These are phyloP conservation scores for Agrocybe praecox DNA, from an alignment of 768 basidiomycete species.

Conservation along the genomic window DNA sequence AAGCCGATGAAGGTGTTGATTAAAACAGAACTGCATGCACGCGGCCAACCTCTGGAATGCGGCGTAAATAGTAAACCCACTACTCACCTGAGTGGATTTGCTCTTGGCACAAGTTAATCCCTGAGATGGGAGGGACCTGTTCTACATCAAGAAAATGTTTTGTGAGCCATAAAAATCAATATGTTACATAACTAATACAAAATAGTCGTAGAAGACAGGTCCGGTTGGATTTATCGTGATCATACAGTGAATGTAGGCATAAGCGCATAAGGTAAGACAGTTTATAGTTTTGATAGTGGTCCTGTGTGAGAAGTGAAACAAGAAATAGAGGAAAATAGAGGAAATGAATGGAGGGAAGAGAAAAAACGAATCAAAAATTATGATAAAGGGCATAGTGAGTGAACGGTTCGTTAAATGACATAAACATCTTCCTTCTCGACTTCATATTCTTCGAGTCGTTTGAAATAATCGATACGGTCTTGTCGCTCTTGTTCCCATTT, in stretches of 20 bases:
- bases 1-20: too few species aligned
- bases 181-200: neutral
- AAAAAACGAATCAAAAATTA: neutral
- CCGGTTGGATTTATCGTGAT: neutral
- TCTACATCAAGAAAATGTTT: too few species aligned
- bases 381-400: neutral
- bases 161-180: neutral
- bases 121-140: too few species aligned
- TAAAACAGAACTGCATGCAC: too few species aligned
- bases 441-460: constrained; percentile 50
- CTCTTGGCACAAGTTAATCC: too few species aligned
- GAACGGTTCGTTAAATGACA: constrained; percentile 41
- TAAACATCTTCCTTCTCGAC: constrained; percentile 62
- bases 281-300: constrained; percentile 5
- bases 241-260: neutral
- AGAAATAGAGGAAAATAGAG: constrained; percentile 1
- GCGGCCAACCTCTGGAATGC: too few species aligned
- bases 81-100: too few species aligned
- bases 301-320: neutral
- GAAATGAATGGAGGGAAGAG: neutral
- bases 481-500: constrained; percentile 48
- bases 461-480: constrained; percentile 56
- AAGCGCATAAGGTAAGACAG: neutral
- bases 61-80: too few species aligned
- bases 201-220: neutral